Evolutionary conservation across 1,284 basidiomycete species (phyloP).

Genomic region (Ganoderma lingzhi): DNA sequence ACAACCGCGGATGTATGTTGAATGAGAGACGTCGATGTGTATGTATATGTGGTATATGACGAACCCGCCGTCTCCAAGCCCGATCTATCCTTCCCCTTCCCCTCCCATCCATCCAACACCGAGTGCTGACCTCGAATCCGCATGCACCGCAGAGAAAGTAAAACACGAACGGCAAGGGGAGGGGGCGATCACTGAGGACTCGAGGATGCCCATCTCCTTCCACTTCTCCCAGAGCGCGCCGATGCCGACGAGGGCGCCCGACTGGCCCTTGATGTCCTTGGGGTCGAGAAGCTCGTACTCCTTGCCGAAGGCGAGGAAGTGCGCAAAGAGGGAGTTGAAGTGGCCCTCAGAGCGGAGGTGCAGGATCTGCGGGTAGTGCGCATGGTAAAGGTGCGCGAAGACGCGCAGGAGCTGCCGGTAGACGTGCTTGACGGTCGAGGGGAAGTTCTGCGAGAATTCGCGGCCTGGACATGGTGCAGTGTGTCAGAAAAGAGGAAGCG

Average conservation of each 20-base stretch:
- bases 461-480: slow-evolving; percentile 61
- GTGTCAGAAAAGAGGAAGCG: background rate
- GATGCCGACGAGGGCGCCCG: slow-evolving; percentile 72
- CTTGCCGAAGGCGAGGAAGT: slow-evolving; percentile 94
- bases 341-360: slow-evolving; percentile 96
- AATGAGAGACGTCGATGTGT: slow-evolving; percentile 24
- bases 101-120: background rate
- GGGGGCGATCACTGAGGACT: slow-evolving; percentile 39
- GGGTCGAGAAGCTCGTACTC: slow-evolving; percentile 93
- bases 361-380: slow-evolving; percentile 92
- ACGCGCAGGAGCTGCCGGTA: slow-evolving; percentile 97
- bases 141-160: background rate
- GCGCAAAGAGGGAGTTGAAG: slow-evolving; percentile 98
- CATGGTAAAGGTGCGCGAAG: slow-evolving; percentile 98
- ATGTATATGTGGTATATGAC: slow-evolving; percentile 35
- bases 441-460: slow-evolving; percentile 91
- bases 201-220: slow-evolving; percentile 83
- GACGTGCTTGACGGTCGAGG: slow-evolving; percentile 94
- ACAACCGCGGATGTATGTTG: slow-evolving; percentile 24
- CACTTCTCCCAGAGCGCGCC: slow-evolving; percentile 91
- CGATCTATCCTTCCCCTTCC: background rate
- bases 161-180: background rate
- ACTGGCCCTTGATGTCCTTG: slow-evolving; percentile 85
- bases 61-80: slow-evolving; percentile 36
- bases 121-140: background rate